Evolutionary conservation across 2,329 filamentous ascomycete genomes (phyloP), one percentile per base, ranked within the genome.

Genomic region (Ophiocordyceps sinensis): DNA sequence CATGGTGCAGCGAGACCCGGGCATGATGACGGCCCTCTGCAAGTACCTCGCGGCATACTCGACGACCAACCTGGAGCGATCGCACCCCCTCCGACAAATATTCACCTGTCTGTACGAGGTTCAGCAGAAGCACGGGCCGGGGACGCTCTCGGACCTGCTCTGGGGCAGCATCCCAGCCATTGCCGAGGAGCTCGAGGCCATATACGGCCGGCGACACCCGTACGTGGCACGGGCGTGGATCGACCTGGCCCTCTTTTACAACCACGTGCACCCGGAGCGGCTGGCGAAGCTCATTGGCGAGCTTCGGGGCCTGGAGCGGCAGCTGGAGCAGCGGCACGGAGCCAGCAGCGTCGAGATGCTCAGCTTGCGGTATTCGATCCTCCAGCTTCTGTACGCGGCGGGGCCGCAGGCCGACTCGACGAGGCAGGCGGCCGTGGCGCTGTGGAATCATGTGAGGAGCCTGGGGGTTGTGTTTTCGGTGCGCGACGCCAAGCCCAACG

Each of bases 31-130:
- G n/a, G 62, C 64, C 1, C 52, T 67, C 13, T 67, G 60, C 52
- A 66, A 67, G 41, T 67, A 66, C 43, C 47, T 67, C 28, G 61
- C 63, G 3, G 63, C 63, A 12, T 67, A 63, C 43, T 61, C 64
- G 36, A 54, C 61, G 6, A 67, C 63, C 1, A 64, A 66, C 46
- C 55, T 64, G 26, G 64, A 67, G 41, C 57, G 63, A 29, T 53
- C 60, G 4, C 63, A 67, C 43, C 64, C 64, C 2, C 52, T 67
- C 15, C 61, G 64, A 8, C 60, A 61, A 41, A 65, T 66, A 3
- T 66, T 67, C 41, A 57, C 54, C 13, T 62, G 61, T 34, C 43
- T 67, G 21, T 67, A 67, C 46, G 63, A 67, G 31, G 60, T 67
- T 6, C 63, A 66, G 42, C 64, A 67, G 43, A 66, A 65, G 35